These are phyloP conservation scores for Pseudozyma sp. DNA, from an alignment of 1,284 basidiomycete genomes.

Conservation along the genomic window DNA sequence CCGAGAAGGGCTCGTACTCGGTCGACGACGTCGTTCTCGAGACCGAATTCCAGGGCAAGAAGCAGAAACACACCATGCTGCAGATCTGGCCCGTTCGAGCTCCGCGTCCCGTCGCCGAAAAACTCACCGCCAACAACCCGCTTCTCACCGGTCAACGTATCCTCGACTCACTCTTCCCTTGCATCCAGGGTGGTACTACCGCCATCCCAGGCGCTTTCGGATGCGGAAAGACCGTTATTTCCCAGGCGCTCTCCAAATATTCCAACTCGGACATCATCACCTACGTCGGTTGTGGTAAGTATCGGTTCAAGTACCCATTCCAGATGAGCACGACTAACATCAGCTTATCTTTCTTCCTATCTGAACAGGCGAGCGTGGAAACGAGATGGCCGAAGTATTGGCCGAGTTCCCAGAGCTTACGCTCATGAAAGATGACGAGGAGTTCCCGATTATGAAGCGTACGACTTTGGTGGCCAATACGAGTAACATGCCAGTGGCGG, in stretches of 20 bases:
- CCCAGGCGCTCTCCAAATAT: constrained; percentile 89
- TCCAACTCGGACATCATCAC: constrained; percentile 99
- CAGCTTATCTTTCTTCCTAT: too few species aligned
- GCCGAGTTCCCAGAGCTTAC: constrained; percentile 95
- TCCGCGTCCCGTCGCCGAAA: constrained; percentile 92
- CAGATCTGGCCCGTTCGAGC: constrained; percentile 99
- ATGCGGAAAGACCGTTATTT: constrained; percentile 73
- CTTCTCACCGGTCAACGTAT: constrained; percentile 97
- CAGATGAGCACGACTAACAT: too few species aligned
- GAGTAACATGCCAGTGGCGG: constrained; percentile 99
- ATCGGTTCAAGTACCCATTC: too few species aligned
- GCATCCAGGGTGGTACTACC: constrained; percentile 98
- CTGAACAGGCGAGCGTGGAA: constrained; percentile 69
- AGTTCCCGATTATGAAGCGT: constrained; percentile 99
- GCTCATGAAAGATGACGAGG: constrained; percentile 86
- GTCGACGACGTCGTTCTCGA: constrained; percentile 94
- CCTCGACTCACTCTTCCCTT: constrained; percentile 96
- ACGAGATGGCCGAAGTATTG: constrained; percentile 97
- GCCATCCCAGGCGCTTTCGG: constrained; percentile 99
- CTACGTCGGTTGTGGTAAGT: constrained; percentile 82
- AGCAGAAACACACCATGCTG: constrained; percentile 92
- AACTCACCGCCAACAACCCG: constrained; percentile 91
- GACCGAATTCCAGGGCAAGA: constrained; percentile 97
- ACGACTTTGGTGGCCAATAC: constrained; percentile 99
- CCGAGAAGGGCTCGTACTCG: constrained; percentile 92